Conservation (phyloP, 192 early-diverging fungal genomes). For the Spizellomyces sp. region DNA sequence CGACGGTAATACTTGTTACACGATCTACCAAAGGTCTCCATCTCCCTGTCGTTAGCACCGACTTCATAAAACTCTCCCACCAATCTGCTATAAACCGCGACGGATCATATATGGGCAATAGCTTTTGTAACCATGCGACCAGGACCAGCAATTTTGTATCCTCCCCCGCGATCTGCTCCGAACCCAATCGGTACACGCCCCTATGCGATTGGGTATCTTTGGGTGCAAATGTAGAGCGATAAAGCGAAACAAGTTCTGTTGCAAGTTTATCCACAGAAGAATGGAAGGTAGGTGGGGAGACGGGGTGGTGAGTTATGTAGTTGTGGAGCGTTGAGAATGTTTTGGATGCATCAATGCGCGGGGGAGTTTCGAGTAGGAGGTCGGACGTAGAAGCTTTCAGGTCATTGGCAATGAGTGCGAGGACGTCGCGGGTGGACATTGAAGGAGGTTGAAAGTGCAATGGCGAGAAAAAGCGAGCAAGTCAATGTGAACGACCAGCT, state of each 20-base stretch:
- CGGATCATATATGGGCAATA: slow-evolving; percentile 32
- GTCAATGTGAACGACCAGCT: too few relatives aligned
- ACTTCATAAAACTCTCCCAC: slow-evolving; percentile 24
- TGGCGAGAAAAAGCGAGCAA: neutral
- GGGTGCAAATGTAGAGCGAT: slow-evolving; percentile 7
- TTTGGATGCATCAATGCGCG: slow-evolving; percentile 18
- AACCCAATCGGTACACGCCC: neutral
- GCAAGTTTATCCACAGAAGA: slow-evolving; percentile 17
- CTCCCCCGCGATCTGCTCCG: slow-evolving; percentile 5
- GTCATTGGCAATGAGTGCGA: slow-evolving; percentile 16
- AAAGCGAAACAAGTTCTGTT: slow-evolving; percentile 16
- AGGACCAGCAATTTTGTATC: slow-evolving; percentile 18
- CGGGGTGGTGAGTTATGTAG: slow-evolving; percentile 22
- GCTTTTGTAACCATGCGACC: slow-evolving; percentile 13
- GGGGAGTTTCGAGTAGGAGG: slow-evolving; percentile 6
- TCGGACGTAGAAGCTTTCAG: slow-evolving; percentile 20
- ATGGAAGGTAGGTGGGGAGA: neutral
- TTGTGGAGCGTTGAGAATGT: slow-evolving; percentile 8
- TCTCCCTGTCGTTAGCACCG: slow-evolving; percentile 10
- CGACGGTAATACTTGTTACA: slow-evolving; percentile 1
- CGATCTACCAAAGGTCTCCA: slow-evolving; percentile 22
- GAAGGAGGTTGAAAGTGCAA: neutral
- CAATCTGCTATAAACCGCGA: slow-evolving; percentile 20
- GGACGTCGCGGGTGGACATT: slow-evolving; percentile 51
- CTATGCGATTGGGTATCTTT: neutral